Percentiles rank a stretch among this genome's conserved stretches.
Evolutionary conservation across 768 basidiomycete genomes (phyloP).

Genomic region (Tulasnella sp.): DNA sequence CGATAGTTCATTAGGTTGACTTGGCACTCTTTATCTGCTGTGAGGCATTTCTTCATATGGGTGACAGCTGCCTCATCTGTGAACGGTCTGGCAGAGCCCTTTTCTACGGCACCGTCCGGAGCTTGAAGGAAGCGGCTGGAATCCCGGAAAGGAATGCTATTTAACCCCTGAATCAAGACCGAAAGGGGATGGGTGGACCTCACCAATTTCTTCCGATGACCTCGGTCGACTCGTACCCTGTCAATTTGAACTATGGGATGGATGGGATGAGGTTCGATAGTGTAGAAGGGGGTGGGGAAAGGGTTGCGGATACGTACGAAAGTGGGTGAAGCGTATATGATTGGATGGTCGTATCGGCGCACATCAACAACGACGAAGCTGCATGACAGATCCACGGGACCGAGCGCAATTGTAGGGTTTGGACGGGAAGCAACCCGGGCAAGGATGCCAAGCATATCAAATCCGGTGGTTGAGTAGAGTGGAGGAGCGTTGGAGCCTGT

Average conservation of each 20-base stretch:
- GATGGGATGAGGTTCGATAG: background rate
- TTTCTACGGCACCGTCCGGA: slow-evolving; percentile 50
- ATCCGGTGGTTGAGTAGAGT: slow-evolving; percentile 85
- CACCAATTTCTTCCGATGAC: slow-evolving; percentile 79
- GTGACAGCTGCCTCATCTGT: slow-evolving; percentile 61
- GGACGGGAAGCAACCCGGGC: slow-evolving; percentile 66
- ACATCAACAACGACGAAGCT: slow-evolving; percentile 89
- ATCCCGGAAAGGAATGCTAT: slow-evolving; percentile 11
- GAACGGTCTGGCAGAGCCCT: slow-evolving; percentile 48
- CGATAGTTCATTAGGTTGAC: slow-evolving; percentile 79
- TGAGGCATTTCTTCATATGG: slow-evolving; percentile 53
- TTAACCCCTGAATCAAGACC: background rate
- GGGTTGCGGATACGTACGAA: slow-evolving; percentile 44
- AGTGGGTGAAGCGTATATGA: slow-evolving; percentile 83
- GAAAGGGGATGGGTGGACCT: slow-evolving; percentile 15
- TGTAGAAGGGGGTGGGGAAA: background rate
- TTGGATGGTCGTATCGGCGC: slow-evolving; percentile 69
- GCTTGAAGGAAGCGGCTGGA: slow-evolving; percentile 65
- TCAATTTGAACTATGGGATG: slow-evolving; percentile 38
- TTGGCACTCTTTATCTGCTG: slow-evolving; percentile 80
- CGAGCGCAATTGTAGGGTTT: slow-evolving; percentile 66
- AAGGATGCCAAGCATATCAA: slow-evolving; percentile 79
- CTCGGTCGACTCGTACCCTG: slow-evolving; percentile 66
- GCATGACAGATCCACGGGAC: slow-evolving; percentile 87
- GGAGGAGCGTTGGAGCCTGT: slow-evolving; percentile 35